Base-by-base conservation (phyloP, 2,329 filamentous ascomycete species). In the Aureobasidium pullulans region DNA sequence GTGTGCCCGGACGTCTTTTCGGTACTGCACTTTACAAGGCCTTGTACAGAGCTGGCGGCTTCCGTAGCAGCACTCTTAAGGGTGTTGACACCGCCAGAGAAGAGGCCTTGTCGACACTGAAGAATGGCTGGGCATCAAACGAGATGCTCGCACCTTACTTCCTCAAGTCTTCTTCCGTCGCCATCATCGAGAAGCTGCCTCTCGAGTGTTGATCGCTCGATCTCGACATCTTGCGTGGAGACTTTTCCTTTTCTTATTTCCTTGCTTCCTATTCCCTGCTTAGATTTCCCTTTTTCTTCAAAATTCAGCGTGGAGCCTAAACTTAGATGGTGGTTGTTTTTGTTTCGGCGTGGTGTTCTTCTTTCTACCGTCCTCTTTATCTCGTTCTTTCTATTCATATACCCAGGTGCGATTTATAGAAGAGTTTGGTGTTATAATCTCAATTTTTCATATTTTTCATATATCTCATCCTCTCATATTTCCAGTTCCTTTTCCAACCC, bases 61-160 rank as follows among this genome's bases (percentile, higher is more conserved):
- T 36, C 34, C 39, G 58, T 15, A 60, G 58, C 29, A 23, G 15
- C 29, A 39, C 29, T 4, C 58, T 60, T 40, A 54, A 54, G 49
- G 49, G 49, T 42, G 58, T 60, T 23, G 48, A 60, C 19, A 44
- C 46, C n/a, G 58, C 58, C 9, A 54, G 58, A 44, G 49, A 60
- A 36, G 58, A 60, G 36, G 58, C 58, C 1, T 19, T 60, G 13
- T 32, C 29, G 4, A 60, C 58, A 6, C 31, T 60, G 10, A 19
- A 34, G 28, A 48, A 60, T 5, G 58, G 58, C 28, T 60, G 58
- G 58, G 58, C 46, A 1, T 47, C 58, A 1, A 60, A 60, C 15
- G 58, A 49, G 32, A 60, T 60, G 58, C 43, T 60, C 6, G 58
- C 58, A 15, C 58, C 58, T 15, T 60, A 52, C 49, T 60, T 60